Percentiles rank a stretch among this genome's conserved stretches.
Evolutionary conservation across 164 flowering plant species (phyloP).

Genomic region (Chloranthus sessilifolius): DNA sequence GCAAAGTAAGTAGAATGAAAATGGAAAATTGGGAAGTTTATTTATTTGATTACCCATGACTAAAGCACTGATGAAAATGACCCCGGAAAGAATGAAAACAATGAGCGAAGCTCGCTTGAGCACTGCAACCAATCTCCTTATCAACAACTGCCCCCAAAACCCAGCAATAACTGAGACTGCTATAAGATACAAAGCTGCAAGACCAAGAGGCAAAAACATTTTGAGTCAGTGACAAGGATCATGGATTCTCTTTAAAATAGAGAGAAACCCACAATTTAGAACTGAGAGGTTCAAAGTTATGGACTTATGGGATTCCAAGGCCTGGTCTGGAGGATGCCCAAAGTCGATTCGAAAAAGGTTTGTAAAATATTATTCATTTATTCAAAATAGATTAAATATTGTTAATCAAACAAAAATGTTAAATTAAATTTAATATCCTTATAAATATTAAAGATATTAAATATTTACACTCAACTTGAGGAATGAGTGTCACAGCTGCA

Average conservation of each 20-base stretch:
- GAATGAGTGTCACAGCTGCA: too few relatives aligned
- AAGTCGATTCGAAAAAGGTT: not conserved
- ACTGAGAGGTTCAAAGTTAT: too few relatives aligned
- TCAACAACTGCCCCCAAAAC: slow-evolving; percentile 49
- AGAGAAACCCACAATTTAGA: not conserved
- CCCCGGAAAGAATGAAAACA: slow-evolving; percentile 80
- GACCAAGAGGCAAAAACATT: not conserved
- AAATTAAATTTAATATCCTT: too few relatives aligned
- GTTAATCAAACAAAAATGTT: too few relatives aligned
- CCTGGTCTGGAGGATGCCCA: not conserved
- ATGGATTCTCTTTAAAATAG: not conserved
- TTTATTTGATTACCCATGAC: slow-evolving; percentile 62
- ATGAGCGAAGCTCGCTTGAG: slow-evolving; percentile 78
- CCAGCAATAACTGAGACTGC: slow-evolving; percentile 20
- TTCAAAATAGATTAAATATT: not conserved
- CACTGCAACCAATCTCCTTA: slow-evolving; percentile 59
- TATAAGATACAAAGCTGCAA: slow-evolving; percentile 22
- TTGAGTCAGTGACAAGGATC: not conserved
- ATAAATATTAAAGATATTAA: too few relatives aligned
- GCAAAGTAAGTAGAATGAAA: not conserved
- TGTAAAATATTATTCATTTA: not conserved
- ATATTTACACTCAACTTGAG: too few relatives aligned
- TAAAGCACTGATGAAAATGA: slow-evolving; percentile 89
- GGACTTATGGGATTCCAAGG: not conserved
- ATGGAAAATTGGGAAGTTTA: not conserved